Evolutionary conservation across 805 yeast species (phyloP).

Genomic region (Candida maris): DNA sequence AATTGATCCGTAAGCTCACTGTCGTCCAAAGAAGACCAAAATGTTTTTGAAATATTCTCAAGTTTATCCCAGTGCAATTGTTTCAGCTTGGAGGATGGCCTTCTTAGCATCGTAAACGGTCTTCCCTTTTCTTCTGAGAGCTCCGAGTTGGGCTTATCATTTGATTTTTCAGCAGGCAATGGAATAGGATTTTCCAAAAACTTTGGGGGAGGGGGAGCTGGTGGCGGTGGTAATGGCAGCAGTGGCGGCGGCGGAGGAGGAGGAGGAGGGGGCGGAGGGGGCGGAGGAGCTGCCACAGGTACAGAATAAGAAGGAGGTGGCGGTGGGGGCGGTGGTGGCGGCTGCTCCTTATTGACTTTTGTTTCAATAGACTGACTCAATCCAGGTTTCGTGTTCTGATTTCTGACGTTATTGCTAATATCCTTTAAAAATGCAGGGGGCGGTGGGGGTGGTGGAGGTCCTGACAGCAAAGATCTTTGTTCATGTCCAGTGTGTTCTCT

Average conservation of each 20-base stretch:
- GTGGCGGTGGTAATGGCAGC: constrained; percentile 6
- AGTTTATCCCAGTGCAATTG: constrained; percentile 84
- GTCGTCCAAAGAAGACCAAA: constrained; percentile 55
- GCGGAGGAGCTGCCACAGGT: constrained; percentile 22
- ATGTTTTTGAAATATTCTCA: constrained; percentile 52
- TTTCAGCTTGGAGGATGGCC: constrained; percentile 47
- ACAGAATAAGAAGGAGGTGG: constrained; percentile 6
- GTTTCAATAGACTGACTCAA: too few relatives aligned
- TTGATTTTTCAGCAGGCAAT: not conserved
- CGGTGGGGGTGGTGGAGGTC: too few relatives aligned
- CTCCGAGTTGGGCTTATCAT: not conserved
- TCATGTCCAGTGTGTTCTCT: too few relatives aligned
- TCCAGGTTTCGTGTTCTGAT: too few relatives aligned
- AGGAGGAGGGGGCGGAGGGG: constrained; percentile 27
- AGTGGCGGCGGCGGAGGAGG: constrained; percentile 25
- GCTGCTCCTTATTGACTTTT: too few relatives aligned
- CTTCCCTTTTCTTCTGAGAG: not conserved
- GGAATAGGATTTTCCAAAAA: not conserved
- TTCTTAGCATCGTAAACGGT: constrained; percentile 4
- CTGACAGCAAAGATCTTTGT: too few relatives aligned
- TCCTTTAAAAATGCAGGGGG: too few relatives aligned
- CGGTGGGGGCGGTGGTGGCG: too few relatives aligned
- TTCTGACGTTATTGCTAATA: too few relatives aligned
- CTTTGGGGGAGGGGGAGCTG: constrained; percentile 15
- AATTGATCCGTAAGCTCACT: constrained; percentile 45